These are phyloP conservation scores for Fusarium sarcochroum DNA, from an alignment of 2,329 filamentous ascomycete genomes.

Conservation along the genomic window DNA sequence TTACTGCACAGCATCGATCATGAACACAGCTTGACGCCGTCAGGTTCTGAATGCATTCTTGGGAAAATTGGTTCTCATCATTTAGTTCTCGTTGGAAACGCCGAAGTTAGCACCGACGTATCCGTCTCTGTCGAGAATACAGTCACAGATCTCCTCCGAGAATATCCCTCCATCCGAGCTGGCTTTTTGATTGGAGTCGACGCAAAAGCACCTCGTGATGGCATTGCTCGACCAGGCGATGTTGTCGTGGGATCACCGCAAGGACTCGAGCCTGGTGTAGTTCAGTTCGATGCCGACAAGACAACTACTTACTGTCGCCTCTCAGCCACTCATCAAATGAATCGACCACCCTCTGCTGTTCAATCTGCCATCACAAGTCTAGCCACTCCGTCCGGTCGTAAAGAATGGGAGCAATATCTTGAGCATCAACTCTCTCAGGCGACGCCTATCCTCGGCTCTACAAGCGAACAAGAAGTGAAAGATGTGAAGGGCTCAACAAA, in stretches of 20 bases:
- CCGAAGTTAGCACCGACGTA: rapidly evolving
- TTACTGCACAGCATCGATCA: rapidly evolving
- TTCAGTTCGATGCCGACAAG: background rate
- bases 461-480: rapidly evolving
- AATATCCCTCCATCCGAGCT: rapidly evolving
- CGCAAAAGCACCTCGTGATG: rapidly evolving
- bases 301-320: rapidly evolving
- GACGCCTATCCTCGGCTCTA: too few relatives aligned
- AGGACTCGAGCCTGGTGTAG: background rate
- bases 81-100: background rate
- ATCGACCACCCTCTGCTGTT: rapidly evolving
- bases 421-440: background rate
- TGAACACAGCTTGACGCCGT: rapidly evolving
- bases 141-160: background rate
- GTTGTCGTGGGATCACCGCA: background rate
- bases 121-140: rapidly evolving
- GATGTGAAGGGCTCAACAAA: background rate
- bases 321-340: background rate
- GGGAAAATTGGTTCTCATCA: background rate
- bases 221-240: background rate
- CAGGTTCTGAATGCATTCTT: background rate
- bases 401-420: background rate
- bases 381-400: rapidly evolving
- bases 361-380: rapidly evolving
- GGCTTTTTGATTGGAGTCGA: conserved; percentile 1